Percentiles rank a stretch among this genome's conserved stretches.
phyloP scores from a whole-genome alignment of 2,329 filamentous ascomycete species.

The Fusarium nygamai region DNA sequence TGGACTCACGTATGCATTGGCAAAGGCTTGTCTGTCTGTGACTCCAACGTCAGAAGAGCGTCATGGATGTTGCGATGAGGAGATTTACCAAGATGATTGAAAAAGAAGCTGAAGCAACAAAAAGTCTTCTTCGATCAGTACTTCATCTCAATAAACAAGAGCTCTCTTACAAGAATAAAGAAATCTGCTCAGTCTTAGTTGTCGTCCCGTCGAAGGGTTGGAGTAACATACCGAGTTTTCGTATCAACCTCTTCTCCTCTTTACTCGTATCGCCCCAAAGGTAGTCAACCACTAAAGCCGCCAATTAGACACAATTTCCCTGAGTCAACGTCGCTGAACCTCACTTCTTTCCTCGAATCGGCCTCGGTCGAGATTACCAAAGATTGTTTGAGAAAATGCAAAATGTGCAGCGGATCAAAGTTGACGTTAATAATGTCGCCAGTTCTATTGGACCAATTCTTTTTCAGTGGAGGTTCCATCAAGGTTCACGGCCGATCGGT shows the following conservation, averaged over 20 bases:
- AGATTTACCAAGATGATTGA: conserved; percentile 20
- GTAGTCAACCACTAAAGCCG: conserved; percentile 8
- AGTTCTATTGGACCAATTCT: conserved; percentile 3
- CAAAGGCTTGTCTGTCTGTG: conserved; percentile 25
- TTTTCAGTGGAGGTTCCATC: background rate
- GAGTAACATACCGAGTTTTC: conserved; percentile 17
- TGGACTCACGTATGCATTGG: conserved; percentile 21
- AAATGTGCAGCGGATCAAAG: background rate
- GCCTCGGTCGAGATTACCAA: too few species aligned
- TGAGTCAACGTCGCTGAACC: background rate
- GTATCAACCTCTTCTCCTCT: conserved; percentile 32
- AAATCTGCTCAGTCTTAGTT: conserved; percentile 37
- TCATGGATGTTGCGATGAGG: rapidly evolving
- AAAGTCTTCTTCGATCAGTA: background rate
- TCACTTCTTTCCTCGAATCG: background rate
- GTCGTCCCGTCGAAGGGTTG: rapidly evolving
- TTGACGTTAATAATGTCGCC: conserved; percentile 12
- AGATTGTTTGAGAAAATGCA: background rate
- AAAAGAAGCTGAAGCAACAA: conserved; percentile 33
- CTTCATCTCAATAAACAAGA: rapidly evolving
- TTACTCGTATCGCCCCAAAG: conserved; percentile 29
- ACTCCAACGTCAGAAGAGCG: background rate
- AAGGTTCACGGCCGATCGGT: background rate
- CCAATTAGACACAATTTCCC: background rate
- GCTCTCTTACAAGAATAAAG: conserved; percentile 43